phyloP scores from a whole-genome alignment of 495 filamentous ascomycete genomes.

The Hypoxylon fuscum region DNA sequence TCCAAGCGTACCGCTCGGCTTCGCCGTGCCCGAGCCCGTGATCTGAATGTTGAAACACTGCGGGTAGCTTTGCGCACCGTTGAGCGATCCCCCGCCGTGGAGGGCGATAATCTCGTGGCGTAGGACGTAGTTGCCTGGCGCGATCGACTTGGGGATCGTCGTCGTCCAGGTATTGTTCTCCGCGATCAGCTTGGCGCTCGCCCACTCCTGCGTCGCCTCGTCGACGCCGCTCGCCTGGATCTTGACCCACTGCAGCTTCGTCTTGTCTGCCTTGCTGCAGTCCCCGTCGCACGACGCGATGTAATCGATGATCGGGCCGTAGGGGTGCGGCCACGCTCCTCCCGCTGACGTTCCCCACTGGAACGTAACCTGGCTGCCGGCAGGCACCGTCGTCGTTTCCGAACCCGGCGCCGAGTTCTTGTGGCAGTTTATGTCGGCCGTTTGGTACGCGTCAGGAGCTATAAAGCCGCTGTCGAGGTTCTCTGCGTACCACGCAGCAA shows the following conservation, averaged over 20 bases:
- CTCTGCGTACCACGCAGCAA: conserved; percentile 45
- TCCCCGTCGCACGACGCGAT: conserved; percentile 47
- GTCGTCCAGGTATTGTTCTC: conserved; percentile 70
- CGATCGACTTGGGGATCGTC: conserved; percentile 66
- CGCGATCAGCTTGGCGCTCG: conserved; percentile 48
- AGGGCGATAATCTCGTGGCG: conserved; percentile 76
- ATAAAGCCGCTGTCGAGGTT: conserved; percentile 49
- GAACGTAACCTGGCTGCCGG: conserved; percentile 42
- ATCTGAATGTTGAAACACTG: conserved; percentile 73
- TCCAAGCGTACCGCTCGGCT: conserved; percentile 62
- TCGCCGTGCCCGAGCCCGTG: conserved; percentile 65
- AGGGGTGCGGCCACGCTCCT: conserved; percentile 38
- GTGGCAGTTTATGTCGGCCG: conserved; percentile 49
- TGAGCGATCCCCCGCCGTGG: conserved; percentile 59
- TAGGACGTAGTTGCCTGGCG: conserved; percentile 70
- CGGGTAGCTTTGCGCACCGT: conserved; percentile 75
- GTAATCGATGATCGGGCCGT: conserved; percentile 49
- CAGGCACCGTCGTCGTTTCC: conserved; percentile 43
- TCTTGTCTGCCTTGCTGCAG: conserved; percentile 47
- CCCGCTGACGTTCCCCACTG: conserved; percentile 39
- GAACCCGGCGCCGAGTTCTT: conserved; percentile 46
- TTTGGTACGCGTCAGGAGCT: conserved; percentile 39
- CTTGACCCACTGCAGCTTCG: conserved; percentile 53
- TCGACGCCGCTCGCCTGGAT: conserved; percentile 49
- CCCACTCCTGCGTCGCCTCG: conserved; percentile 37